A percentile compares a stretch with the other conserved stretches of the same genome.
phyloP scores from a whole-genome alignment of 495 filamentous ascomycete species.

The Aspergillus avenaceus region DNA sequence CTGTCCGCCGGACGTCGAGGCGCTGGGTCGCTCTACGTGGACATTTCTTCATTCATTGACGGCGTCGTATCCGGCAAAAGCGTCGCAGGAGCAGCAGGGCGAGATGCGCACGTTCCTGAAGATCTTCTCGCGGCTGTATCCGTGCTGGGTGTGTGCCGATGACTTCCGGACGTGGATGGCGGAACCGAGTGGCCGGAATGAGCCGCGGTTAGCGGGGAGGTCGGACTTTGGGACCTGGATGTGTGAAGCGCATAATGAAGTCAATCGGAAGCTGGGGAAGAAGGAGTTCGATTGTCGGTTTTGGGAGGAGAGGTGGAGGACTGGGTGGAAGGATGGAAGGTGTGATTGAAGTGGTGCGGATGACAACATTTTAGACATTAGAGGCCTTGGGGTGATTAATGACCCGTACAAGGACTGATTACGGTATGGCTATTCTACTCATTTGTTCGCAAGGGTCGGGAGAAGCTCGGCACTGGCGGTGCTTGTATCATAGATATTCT shows the following conservation, averaged over 20 bases:
- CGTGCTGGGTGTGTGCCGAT: slow-evolving; percentile 91
- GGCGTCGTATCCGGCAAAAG: slow-evolving; percentile 72
- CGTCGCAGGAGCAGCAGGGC: slow-evolving; percentile 60
- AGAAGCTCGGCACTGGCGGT: too few relatives aligned
- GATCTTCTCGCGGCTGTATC: slow-evolving; percentile 80
- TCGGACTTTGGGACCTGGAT: slow-evolving; percentile 88
- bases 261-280: slow-evolving; percentile 93
- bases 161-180: slow-evolving; percentile 85
- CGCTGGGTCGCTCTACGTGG: slow-evolving; percentile 82
- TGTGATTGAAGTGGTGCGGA: slow-evolving; percentile 33
- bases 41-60: slow-evolving; percentile 89
- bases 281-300: slow-evolving; percentile 81
- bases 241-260: slow-evolving; percentile 96
- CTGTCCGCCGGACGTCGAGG: slow-evolving; percentile 64
- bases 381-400: too few relatives aligned
- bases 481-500: neutral
- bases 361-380: neutral
- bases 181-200: slow-evolving; percentile 53
- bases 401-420: too few relatives aligned
- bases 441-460: neutral
- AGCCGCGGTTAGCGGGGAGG: slow-evolving; percentile 61
- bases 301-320: slow-evolving; percentile 94
- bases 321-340: slow-evolving; percentile 85
- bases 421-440: too few relatives aligned
- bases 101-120: slow-evolving; percentile 76